Evolutionary conservation across 768 basidiomycete genomes (phyloP), one percentile per base, ranked within the genome.

Genomic region (Termitomyces sp.): DNA sequence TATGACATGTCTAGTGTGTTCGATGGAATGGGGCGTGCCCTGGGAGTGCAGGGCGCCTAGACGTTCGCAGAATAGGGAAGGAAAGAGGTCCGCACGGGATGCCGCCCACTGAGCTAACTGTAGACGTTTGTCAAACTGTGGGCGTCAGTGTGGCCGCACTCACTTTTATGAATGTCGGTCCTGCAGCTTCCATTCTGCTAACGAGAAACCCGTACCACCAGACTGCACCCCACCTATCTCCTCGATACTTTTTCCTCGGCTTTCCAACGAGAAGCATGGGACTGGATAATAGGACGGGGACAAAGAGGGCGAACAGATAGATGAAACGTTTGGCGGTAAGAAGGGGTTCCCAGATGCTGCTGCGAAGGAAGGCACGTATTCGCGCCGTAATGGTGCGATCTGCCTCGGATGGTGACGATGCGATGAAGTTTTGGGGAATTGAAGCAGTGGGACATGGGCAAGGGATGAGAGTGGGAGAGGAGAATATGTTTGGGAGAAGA

Each of bases 61-160:
- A 57, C 82, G 81, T 55, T 90, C 82, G 71, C 97, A 99, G 20
- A 99, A 83, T 13, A 83, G 70, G 22, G 86, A 77, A 3, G 97
- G 93, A 73, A 99, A 98, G 3, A 99, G 77, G 71, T 99, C 97
- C 41, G 88, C 90, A 36, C 97, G 84, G 16, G 95, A 94, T 14
- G 90, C 97, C 7, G 97, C 97, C 97, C 97, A 99, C 81, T 99
- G 97, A 5, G 94, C 90, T 55, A 99, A 81, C 94, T 95, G 32
- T 52, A 54, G 44, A 43, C 62, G 48, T 54, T 58, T 55, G 54
- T 67, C 36, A 66, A 47, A 60, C 35, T 41, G 60, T 40, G 32
- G 11, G 32, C 30, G 11, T 11, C 24, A 36, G 20, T 26, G 53
- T 28, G 24, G 26, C 1, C 3, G n/a, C 24, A 41, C 74, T 55